phyloP scores from a whole-genome alignment of 2,329 filamentous ascomycete genomes.

The Neurospora sp. region DNA sequence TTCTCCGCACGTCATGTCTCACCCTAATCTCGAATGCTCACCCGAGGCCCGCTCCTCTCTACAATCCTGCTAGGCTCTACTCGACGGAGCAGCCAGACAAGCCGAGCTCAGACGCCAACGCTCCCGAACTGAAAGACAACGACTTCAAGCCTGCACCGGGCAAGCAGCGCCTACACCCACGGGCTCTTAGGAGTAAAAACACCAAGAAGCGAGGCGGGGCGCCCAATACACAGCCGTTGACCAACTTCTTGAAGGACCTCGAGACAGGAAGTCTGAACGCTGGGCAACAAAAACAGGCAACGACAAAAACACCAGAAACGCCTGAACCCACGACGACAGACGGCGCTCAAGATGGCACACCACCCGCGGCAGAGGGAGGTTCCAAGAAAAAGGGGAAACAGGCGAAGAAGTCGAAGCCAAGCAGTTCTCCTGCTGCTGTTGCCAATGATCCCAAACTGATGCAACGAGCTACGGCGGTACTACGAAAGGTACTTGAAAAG shows the following conservation, averaged over 20 bases:
- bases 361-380: not conserved
- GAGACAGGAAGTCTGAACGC: not conserved
- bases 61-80: constrained; percentile 8
- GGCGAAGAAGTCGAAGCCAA: not conserved
- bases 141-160: not conserved
- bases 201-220: not conserved
- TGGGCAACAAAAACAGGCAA: not conserved
- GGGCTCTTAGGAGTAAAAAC: not conserved
- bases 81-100: not conserved
- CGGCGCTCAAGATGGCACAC: not conserved
- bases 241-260: not conserved
- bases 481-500: not conserved
- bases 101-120: not conserved
- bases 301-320: not conserved
- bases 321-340: not conserved
- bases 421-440: not conserved
- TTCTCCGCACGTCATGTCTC: constrained; percentile 15
- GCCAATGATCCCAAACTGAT: not conserved
- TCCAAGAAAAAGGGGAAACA: constrained; percentile 1
- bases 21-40: constrained; percentile 5
- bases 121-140: not conserved
- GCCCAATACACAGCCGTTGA: not conserved
- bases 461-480: not conserved
- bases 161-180: not conserved
- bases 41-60: constrained; percentile 3